These are phyloP conservation scores for Aspergillus ochraceoroseus DNA, from an alignment of 2,329 filamentous ascomycete species.

Conservation along the genomic window DNA sequence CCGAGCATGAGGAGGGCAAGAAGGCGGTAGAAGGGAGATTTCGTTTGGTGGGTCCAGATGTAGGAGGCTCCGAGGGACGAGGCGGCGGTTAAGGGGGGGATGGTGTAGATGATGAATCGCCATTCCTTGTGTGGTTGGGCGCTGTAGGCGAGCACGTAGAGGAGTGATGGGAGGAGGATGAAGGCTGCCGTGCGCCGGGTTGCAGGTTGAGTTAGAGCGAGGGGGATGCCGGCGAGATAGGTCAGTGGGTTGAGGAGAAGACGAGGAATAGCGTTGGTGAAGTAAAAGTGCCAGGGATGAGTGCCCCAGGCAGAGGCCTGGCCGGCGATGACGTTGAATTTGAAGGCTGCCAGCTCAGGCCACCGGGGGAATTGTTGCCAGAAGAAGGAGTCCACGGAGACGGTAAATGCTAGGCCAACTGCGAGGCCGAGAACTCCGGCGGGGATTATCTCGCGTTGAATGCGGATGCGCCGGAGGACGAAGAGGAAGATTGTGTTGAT, in stretches of 20 bases:
- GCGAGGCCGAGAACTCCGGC: slow-evolving; percentile 61
- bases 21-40: slow-evolving; percentile 54
- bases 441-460: slow-evolving; percentile 54
- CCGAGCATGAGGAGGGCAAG: slow-evolving; percentile 53
- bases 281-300: slow-evolving; percentile 81
- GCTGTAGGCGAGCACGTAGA: slow-evolving; percentile 77
- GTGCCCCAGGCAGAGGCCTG: slow-evolving; percentile 84
- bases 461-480: slow-evolving; percentile 49
- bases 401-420: slow-evolving; percentile 63
- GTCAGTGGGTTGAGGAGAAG: slow-evolving; percentile 75
- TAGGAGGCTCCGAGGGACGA: slow-evolving; percentile 69
- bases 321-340: slow-evolving; percentile 82
- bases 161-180: slow-evolving; percentile 60
- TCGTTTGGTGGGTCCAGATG: slow-evolving; percentile 62
- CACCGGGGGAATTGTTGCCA: slow-evolving; percentile 76
- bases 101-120: slow-evolving; percentile 84
- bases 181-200: slow-evolving; percentile 49
- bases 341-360: slow-evolving; percentile 86
- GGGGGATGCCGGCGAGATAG: slow-evolving; percentile 49
- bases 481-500: slow-evolving; percentile 64
- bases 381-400: slow-evolving; percentile 84
- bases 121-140: slow-evolving; percentile 92
- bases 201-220: slow-evolving; percentile 51
- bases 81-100: slow-evolving; percentile 73
- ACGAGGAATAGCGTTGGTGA: slow-evolving; percentile 71